These are phyloP conservation scores for Bruguiera sexangula DNA, from an alignment of 345 rosid species.

Conservation along the genomic window DNA sequence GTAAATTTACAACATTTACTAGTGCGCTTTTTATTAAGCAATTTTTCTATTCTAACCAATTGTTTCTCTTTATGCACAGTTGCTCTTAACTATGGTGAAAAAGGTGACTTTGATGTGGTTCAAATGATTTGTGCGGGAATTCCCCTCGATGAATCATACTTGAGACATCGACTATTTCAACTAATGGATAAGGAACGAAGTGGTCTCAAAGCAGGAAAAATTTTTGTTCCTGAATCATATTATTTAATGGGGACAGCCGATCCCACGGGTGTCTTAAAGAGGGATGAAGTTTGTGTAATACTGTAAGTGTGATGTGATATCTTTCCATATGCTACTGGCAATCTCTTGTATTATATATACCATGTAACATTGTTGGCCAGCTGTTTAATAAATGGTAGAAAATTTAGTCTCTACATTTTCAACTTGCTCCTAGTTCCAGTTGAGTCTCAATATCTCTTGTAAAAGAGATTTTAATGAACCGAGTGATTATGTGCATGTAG, in stretches of 20 bases:
- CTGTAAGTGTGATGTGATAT: constrained; percentile 41
- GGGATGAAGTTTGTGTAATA: constrained; percentile 74
- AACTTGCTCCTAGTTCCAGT: no score
- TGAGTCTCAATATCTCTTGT: no score
- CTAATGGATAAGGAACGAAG: constrained; percentile 46
- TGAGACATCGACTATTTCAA: constrained; percentile 41
- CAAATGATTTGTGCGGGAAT: constrained; percentile 68
- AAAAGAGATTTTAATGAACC: no score
- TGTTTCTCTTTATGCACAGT: constrained; percentile 33
- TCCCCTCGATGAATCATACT: constrained; percentile 60
- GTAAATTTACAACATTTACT: not conserved
- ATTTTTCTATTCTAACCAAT: not conserved
- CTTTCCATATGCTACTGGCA: no score
- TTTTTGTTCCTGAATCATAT: constrained; percentile 60
- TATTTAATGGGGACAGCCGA: constrained; percentile 87
- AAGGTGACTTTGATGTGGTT: constrained; percentile 43
- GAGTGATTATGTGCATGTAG: no score
- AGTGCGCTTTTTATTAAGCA: not conserved
- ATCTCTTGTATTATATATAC: no score
- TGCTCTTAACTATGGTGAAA: constrained; percentile 41
- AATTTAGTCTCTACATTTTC: no score
- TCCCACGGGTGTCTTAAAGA: constrained; percentile 61
- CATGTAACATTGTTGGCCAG: no score
- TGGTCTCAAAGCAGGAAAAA: constrained; percentile 51
- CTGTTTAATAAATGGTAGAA: no score